Evolutionary conservation across 257 asterid species (phyloP).

Genomic region (Fraxinus excelsior): DNA sequence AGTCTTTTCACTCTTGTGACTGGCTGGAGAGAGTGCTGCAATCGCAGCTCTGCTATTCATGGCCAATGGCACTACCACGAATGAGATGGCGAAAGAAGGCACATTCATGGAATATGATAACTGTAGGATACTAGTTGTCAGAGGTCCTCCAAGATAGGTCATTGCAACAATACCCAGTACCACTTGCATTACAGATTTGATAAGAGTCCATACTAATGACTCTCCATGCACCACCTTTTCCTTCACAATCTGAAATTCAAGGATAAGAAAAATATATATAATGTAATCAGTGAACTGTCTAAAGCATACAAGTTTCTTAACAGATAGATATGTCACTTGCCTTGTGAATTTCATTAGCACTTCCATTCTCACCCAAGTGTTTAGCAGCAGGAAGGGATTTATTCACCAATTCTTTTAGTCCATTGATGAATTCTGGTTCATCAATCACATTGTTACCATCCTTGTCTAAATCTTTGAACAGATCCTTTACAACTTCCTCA

Average conservation of each 20-base stretch:
- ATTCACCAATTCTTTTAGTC: slow-evolving; percentile 31
- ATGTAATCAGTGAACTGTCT: neutral
- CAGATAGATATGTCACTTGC: slow-evolving; percentile 7
- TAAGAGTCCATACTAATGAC: neutral
- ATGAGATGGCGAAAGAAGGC: slow-evolving; percentile 26
- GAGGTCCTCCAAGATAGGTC: slow-evolving; percentile 17
- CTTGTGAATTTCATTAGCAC: slow-evolving; percentile 37
- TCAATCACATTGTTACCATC: slow-evolving; percentile 36
- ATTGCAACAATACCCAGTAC: slow-evolving; percentile 18
- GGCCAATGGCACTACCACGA: slow-evolving; percentile 26
- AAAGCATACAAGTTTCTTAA: neutral
- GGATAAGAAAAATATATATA: neutral
- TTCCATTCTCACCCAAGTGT: slow-evolving; percentile 23
- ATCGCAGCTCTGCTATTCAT: slow-evolving; percentile 23
- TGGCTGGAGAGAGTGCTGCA: slow-evolving; percentile 23
- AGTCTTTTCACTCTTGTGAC: slow-evolving; percentile 18
- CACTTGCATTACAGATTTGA: neutral
- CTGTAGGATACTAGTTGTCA: neutral
- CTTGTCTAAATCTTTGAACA: slow-evolving; percentile 29
- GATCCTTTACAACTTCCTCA: slow-evolving; percentile 1
- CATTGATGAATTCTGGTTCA: slow-evolving; percentile 49
- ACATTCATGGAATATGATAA: slow-evolving; percentile 16
- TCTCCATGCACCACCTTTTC: slow-evolving; percentile 15
- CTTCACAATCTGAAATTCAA: slow-evolving; percentile 39
- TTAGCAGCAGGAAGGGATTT: slow-evolving; percentile 36